These are phyloP conservation scores for Didymella pinodella DNA, from an alignment of 2,329 filamentous ascomycete species.

Conservation along the genomic window DNA sequence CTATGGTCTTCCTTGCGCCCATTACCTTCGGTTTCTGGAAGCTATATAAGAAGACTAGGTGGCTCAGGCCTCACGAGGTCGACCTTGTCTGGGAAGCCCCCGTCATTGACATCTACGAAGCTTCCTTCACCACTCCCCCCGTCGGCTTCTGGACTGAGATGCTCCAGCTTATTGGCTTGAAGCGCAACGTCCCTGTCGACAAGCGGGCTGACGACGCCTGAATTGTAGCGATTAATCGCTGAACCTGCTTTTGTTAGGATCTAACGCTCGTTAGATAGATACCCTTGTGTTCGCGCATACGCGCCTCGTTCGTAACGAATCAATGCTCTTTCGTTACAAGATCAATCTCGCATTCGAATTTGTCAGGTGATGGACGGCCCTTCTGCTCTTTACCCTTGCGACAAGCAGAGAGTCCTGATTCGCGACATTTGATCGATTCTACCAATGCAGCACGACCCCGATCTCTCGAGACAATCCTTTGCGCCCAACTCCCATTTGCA, in stretches of 20 bases:
- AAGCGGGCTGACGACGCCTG: conserved; percentile 34
- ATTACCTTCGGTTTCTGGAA: conserved; percentile 69
- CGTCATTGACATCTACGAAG: conserved; percentile 50
- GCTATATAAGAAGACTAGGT: conserved; percentile 65
- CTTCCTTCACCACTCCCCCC: conserved; percentile 53
- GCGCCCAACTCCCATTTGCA: conserved; percentile 5
- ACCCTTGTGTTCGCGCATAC: conserved; percentile 19
- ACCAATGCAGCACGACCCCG: background rate
- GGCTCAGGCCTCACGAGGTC: conserved; percentile 60
- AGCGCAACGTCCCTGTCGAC: conserved; percentile 42
- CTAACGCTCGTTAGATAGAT: conserved; percentile 26
- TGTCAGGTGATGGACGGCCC: conserved; percentile 18
- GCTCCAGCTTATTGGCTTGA: conserved; percentile 45
- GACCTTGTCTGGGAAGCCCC: conserved; percentile 55
- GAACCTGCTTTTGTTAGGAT: conserved; percentile 10
- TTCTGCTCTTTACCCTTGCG: conserved; percentile 26
- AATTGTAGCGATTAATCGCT: conserved; percentile 2
- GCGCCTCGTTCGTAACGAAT: conserved; percentile 23
- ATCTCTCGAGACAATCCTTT: background rate
- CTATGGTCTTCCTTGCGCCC: conserved; percentile 60
- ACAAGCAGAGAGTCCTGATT: conserved; percentile 25
- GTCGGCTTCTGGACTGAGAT: conserved; percentile 49
- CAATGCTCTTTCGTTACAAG: conserved; percentile 31
- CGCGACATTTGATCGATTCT: background rate
- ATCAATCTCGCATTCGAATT: conserved; percentile 1